These are phyloP conservation scores for Straminergon stramineum DNA, from an alignment of 225 moss, liverwort and hornwort species.

Conservation along the genomic window DNA sequence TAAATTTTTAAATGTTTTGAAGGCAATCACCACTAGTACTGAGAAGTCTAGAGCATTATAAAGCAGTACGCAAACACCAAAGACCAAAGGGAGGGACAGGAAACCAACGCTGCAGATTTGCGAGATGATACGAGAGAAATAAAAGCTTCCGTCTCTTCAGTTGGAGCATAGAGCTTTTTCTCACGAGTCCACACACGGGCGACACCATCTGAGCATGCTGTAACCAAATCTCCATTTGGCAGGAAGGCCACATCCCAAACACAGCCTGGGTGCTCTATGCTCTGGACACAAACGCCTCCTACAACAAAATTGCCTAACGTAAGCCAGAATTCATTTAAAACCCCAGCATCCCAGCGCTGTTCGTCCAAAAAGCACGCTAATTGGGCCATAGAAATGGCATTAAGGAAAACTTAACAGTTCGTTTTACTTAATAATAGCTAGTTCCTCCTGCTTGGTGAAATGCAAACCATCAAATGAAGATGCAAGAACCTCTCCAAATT, in stretches of 20 bases:
- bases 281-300: conserved; percentile 89
- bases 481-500: conserved; percentile 80
- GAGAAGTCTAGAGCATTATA: neutral
- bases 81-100: neutral
- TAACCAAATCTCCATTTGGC: conserved; percentile 85
- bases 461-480: neutral
- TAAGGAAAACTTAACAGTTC: neutral
- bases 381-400: neutral
- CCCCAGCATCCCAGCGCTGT: neutral
- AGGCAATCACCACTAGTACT: neutral
- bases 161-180: conserved; percentile 44
- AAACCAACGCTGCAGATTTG: conserved; percentile 67
- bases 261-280: conserved; percentile 96
- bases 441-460: neutral
- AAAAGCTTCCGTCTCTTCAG: conserved; percentile 66
- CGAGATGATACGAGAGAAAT: conserved; percentile 61
- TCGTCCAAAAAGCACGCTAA: neutral
- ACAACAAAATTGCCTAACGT: neutral
- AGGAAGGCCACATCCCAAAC: conserved; percentile 96
- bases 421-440: neutral
- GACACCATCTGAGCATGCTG: conserved; percentile 97
- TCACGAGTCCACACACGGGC: conserved; percentile 92
- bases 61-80: neutral
- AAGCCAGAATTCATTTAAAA: neutral
- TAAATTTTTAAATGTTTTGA: neutral